These are phyloP conservation scores for Teratosphaeriaceae sp. DNA, from an alignment of 2,329 filamentous ascomycete genomes.

Conservation along the genomic window DNA sequence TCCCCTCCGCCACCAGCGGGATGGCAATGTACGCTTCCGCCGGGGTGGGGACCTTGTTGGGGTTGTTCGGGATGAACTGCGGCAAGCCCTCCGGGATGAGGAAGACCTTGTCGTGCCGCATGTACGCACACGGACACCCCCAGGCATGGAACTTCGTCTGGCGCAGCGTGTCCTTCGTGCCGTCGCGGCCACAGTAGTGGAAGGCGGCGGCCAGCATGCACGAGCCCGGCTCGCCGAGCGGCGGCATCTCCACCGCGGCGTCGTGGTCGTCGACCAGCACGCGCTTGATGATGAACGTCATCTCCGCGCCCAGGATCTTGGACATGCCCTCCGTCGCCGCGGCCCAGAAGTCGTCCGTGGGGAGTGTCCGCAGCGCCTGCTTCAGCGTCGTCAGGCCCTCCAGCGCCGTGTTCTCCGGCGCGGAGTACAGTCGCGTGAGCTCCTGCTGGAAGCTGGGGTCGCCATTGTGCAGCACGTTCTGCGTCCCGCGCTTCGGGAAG, in stretches of 20 bases:
- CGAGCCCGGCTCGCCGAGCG: slow-evolving; percentile 53
- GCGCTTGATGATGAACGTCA: slow-evolving; percentile 61
- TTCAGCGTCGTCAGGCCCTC: slow-evolving; percentile 57
- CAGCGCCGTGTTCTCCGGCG: slow-evolving; percentile 53
- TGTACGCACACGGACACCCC: slow-evolving; percentile 59
- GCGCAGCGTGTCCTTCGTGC: slow-evolving; percentile 47
- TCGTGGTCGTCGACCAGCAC: slow-evolving; percentile 54
- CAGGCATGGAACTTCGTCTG: slow-evolving; percentile 60
- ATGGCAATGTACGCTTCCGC: slow-evolving; percentile 62
- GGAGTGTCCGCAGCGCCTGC: slow-evolving; percentile 44
- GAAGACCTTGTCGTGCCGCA: slow-evolving; percentile 67
- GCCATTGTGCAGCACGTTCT: slow-evolving; percentile 10
- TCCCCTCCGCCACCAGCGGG: slow-evolving; percentile 58
- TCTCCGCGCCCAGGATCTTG: slow-evolving; percentile 57
- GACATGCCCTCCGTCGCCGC: slow-evolving; percentile 58
- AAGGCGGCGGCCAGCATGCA: slow-evolving; percentile 60
- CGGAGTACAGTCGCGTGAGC: slow-evolving; percentile 15
- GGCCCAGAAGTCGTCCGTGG: slow-evolving; percentile 57
- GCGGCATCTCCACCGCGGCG: slow-evolving; percentile 53
- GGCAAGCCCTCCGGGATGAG: slow-evolving; percentile 57
- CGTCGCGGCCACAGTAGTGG: slow-evolving; percentile 55
- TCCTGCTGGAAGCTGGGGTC: slow-evolving; percentile 13
- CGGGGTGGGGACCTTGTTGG: slow-evolving; percentile 53
- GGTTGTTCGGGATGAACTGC: slow-evolving; percentile 54
- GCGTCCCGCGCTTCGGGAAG: slow-evolving; percentile 15